A percentile compares a stretch with the other conserved stretches of the same genome.
phyloP scores from a whole-genome alignment of 108 stramenopile genomes.

The Skeletonema menzelii region DNA sequence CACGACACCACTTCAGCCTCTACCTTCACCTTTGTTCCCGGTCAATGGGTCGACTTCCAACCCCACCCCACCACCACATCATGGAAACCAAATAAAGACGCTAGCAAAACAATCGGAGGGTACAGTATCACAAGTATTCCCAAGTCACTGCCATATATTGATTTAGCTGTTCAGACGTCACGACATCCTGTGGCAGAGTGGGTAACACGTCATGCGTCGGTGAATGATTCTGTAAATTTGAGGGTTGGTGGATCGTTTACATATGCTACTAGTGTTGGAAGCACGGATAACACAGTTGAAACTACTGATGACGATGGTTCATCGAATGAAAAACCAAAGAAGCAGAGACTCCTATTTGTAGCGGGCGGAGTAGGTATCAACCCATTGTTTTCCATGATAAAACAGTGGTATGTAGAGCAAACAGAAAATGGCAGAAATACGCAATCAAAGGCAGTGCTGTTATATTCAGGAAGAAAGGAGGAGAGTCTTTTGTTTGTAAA shows the following conservation, averaged over 20 bases:
- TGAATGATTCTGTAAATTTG: constrained; percentile 13
- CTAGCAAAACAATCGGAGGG: constrained; percentile 3
- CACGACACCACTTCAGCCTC: not conserved
- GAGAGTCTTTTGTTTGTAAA: constrained; percentile 10
- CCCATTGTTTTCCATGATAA: constrained; percentile 26
- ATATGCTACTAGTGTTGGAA: not conserved
- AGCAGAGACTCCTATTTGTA: constrained; percentile 11
- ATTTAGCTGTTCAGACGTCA: constrained; percentile 9
- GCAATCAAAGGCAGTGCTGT: constrained; percentile 8
- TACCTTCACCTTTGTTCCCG: constrained; percentile 5
- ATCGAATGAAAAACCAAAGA: not conserved
- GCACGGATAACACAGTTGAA: no score
- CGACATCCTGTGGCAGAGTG: constrained; percentile 19
- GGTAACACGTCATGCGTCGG: not conserved
- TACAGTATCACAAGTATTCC: constrained; percentile 23
- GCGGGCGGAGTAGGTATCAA: constrained; percentile 30
- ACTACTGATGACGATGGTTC: no score
- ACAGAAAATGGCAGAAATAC: not conserved
- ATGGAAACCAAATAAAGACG: not conserved
- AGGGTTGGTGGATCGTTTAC: constrained; percentile 14
- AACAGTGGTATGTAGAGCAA: constrained; percentile 13
- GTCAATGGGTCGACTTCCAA: constrained; percentile 25
- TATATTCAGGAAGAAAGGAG: not conserved
- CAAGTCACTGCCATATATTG: constrained; percentile 2
- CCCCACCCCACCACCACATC: not conserved